Base-by-base conservation (phyloP, 345 rosid species). In the Acer saccharum region DNA sequence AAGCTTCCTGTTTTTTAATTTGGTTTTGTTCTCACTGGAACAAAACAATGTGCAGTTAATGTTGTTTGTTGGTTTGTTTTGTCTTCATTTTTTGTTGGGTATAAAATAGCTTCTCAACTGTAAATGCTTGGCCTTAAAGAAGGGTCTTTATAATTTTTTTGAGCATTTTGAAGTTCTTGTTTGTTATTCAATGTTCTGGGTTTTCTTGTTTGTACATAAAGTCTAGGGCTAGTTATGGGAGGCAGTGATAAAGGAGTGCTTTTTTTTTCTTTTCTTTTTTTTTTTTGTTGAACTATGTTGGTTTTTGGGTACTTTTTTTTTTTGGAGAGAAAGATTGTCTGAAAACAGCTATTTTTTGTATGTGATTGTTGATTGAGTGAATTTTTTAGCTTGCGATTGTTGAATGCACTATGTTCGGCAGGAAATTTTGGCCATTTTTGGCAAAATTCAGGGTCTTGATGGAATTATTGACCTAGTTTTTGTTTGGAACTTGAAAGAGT, bases 121-220 rank as follows among this genome's bases (percentile, higher is more conserved):
- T 50, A 27, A 64, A 74, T 18, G 70, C 52, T 14, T 50, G 69
- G 48, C 35, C 61, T 64, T 50, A 32, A 12, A 48, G 77, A 48
- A 4, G 46, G 27, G 17, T 74, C 61, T 48, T 29, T 64, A 64
- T 50, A 13, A 20, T 20, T 10, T 57, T 50, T 46, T 50, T 46
- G 44, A 64, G 60, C 60, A 43, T 60, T 62, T 71, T 29, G 23
- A 71, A 55, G 64, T 10, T 4, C 39, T n/a, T 9, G 14, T 21
- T 44, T 10, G 27, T 46, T 57, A 43, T 43, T 44, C 23, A 12
- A 16, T 14, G n/a, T 54, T 43, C 7, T 54, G n/a, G 7, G 35
- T 43, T 68, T 39, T 72, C 32, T 35, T 72, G 41, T 39, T 57
- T 39, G 3, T 11, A 20, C 6, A 12, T 48, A 23, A 46, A 69